These are phyloP conservation scores for Sugiyamaella xylanicola DNA, from an alignment of 1,139 yeast species.

Conservation along the genomic window DNA sequence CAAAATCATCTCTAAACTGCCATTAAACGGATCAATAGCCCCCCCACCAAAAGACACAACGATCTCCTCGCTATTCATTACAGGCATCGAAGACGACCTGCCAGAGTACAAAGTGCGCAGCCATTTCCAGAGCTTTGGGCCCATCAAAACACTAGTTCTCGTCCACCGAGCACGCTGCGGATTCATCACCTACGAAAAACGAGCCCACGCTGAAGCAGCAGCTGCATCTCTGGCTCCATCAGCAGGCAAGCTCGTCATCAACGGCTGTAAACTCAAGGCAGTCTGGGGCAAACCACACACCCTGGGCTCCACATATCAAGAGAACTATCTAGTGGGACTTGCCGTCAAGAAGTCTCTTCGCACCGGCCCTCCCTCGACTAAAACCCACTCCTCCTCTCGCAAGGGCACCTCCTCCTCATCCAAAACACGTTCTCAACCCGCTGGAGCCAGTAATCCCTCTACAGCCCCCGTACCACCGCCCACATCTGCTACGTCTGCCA, in stretches of 20 bases:
- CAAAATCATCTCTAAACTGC: slow-evolving; percentile 56
- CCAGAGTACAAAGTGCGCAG: slow-evolving; percentile 62
- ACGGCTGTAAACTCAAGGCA: slow-evolving; percentile 57
- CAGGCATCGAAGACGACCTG: slow-evolving; percentile 68
- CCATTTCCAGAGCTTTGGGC: slow-evolving; percentile 51
- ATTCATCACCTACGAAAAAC: slow-evolving; percentile 54
- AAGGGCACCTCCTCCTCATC: not conserved
- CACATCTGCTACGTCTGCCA: slow-evolving; percentile 18
- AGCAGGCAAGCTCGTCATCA: slow-evolving; percentile 41
- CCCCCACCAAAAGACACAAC: slow-evolving; percentile 47
- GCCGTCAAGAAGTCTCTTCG: slow-evolving; percentile 62
- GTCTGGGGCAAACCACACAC: slow-evolving; percentile 66
- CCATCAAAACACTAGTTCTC: slow-evolving; percentile 53
- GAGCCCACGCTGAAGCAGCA: slow-evolving; percentile 58
- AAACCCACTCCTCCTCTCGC: not conserved
- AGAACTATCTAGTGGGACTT: slow-evolving; percentile 54
- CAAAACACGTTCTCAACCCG: not conserved
- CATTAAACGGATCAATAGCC: slow-evolving; percentile 55
- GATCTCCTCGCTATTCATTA: slow-evolving; percentile 63
- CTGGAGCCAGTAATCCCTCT: no score
- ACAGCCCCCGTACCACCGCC: slow-evolving; percentile 24
- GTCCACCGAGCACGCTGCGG: slow-evolving; percentile 69
- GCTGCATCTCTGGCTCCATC: slow-evolving; percentile 46
- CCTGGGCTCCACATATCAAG: slow-evolving; percentile 52
- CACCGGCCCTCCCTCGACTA: slow-evolving; percentile 30